Evolutionary conservation across 1,139 yeast species (phyloP).

Genomic region (Hyphopichia khmerensis): DNA sequence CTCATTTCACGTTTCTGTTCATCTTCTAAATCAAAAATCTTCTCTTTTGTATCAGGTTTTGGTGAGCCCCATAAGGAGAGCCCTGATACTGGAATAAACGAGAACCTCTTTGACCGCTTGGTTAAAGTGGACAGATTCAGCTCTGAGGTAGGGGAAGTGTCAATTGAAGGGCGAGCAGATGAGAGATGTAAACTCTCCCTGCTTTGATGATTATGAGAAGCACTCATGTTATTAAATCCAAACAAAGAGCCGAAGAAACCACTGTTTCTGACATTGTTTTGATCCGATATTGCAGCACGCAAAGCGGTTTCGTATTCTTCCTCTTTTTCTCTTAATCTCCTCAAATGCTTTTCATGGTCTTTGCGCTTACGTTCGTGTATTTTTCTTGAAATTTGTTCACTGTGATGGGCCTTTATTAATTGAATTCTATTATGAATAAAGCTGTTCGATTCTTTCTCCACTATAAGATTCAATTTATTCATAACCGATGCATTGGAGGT

Average conservation of each 20-base stretch:
- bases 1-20: slow-evolving; percentile 2
- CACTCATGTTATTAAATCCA: slow-evolving; percentile 14
- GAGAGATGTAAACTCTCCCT: background rate
- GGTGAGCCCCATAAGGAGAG: slow-evolving; percentile 2
- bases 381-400: slow-evolving; percentile 36
- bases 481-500: slow-evolving; percentile 19
- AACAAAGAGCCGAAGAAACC: slow-evolving; percentile 32
- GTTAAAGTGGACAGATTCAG: background rate
- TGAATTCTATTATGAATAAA: slow-evolving; percentile 42
- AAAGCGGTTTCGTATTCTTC: slow-evolving; percentile 39
- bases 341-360: slow-evolving; percentile 41
- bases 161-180: slow-evolving; percentile 1
- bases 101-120: slow-evolving; percentile 13
- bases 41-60: background rate
- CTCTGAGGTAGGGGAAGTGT: background rate
- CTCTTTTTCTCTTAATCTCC: slow-evolving; percentile 36
- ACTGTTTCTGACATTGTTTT: slow-evolving; percentile 17
- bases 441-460: slow-evolving; percentile 38
- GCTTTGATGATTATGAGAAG: slow-evolving; percentile 4
- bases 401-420: slow-evolving; percentile 38
- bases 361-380: slow-evolving; percentile 41
- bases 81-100: slow-evolving; percentile 17
- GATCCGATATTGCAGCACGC: slow-evolving; percentile 22
- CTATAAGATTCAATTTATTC: slow-evolving; percentile 24
- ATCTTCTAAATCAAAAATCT: background rate